Evolutionary conservation across 2,329 filamentous ascomycete genomes (phyloP), one percentile per base, ranked within the genome.

Genomic region (Phaeosphaeria sp.): DNA sequence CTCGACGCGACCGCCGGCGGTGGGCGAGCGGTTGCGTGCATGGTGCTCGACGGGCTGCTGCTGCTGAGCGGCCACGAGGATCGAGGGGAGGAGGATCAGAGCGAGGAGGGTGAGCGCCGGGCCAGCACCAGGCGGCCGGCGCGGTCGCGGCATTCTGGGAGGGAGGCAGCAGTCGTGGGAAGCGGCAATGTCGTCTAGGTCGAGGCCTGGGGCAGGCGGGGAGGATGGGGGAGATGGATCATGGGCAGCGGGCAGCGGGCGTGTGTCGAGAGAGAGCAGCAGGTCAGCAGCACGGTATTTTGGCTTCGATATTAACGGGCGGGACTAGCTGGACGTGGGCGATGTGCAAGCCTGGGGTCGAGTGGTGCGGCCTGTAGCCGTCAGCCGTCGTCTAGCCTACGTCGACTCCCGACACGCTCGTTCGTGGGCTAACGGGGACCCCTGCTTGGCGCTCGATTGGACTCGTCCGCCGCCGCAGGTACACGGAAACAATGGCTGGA

Each of bases 41-140:
- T 66, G 65, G 50, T 55, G 62, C 46, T 70, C 63, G 50, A 62
- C 71, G 67, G 68, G 72, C 52, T 76, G 76, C 76, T 79, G 77
- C 76, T 78, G 76, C 76, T 76, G 76, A 77, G 75, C 74, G 60
- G 74, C 75, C 64, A 72, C 69, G 54, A 75, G 67, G 36, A 74
- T 30, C 58, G 65, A 74, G 55, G 76, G 72, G 51, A 77, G 64
- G 54, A 77, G 62, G 59, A 78, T 63, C 46, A 77, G 61, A 48
- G 74, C 69, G 59, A 78, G 64, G 52, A 75, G 68, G 58, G 67
- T 70, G 56, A 77, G 64, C 59, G 71, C 73, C 67, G 72, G 70
- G 70, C 72, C 71, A 66, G 72, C 72, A 67, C 74, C 74, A 61
- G 74, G 76, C 70, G 76, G 76, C 68, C 76, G 73, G 68, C 74